phyloP scores from a whole-genome alignment of 2,329 filamentous ascomycete species.

The Xylariomycetidae sp. region DNA sequence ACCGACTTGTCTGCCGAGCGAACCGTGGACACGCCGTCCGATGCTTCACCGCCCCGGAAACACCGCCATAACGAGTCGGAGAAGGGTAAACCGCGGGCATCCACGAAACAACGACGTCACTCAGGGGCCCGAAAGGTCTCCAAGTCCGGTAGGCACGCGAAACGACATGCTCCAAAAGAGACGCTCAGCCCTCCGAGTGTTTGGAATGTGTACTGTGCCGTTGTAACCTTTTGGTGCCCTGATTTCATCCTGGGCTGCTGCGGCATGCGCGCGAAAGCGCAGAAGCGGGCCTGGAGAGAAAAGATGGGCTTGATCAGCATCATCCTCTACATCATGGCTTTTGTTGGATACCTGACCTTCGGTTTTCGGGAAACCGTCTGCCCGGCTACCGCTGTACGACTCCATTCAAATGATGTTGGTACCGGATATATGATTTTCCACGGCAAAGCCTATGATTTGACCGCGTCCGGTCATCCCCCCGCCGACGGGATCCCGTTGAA shows the following conservation, averaged over 20 bases:
- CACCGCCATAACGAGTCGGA: conserved; percentile 27
- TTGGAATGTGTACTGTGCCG: conserved; percentile 93
- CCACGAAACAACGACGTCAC: conserved; percentile 34
- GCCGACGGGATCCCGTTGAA: conserved; percentile 67
- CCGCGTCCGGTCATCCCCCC: conserved; percentile 67
- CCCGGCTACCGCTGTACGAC: conserved; percentile 60
- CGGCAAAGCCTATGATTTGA: conserved; percentile 81
- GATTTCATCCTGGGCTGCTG: conserved; percentile 79
- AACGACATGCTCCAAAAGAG: conserved; percentile 50
- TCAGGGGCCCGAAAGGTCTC: conserved; percentile 56
- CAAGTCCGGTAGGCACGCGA: conserved; percentile 47
- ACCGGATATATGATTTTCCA: conserved; percentile 93
- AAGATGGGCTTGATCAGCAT: conserved; percentile 97
- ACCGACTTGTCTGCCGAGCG: conserved; percentile 46
- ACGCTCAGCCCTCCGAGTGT: conserved; percentile 73
- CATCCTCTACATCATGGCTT: conserved; percentile 78
- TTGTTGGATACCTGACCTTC: conserved; percentile 94
- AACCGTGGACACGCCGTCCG: conserved; percentile 40
- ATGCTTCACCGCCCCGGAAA: conserved; percentile 34
- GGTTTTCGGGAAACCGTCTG: conserved; percentile 91
- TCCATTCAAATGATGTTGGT: conserved; percentile 77
- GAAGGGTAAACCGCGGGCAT: conserved; percentile 28
- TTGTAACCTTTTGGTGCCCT: conserved; percentile 92
- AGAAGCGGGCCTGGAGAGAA: conserved; percentile 91
- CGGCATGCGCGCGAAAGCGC: conserved; percentile 76